Evolutionary conservation across 768 basidiomycete genomes (phyloP), one percentile per base, ranked within the genome.

Genomic region (Myochromella boudieri): DNA sequence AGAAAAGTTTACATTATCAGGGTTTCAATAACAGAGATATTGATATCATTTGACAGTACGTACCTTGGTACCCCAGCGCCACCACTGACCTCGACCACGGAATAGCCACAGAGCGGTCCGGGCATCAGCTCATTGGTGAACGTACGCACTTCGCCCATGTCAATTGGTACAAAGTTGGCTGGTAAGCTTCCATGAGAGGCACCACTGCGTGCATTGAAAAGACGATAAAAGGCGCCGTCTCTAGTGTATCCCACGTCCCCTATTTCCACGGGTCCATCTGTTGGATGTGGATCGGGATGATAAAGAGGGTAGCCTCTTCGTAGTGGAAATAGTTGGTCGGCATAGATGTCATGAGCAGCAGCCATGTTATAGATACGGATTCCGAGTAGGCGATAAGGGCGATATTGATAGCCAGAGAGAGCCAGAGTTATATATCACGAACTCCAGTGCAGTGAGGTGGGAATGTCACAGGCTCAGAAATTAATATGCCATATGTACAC

Each of bases 71-170:
- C 28, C 29, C 49, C 46, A n/a, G 49, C 6, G 12, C 46, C 40
- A 3, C 46, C 34, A 6, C 34, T 22, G 18, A 56, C n/a, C 2
- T 18, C 34, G 26, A 11, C 37, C 6, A 56, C 37, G 4, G 42
- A 49, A 10, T 31, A 34, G 37, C 54, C 48, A 31, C 42, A 42
- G 11, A 56, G 38, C 11, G 51, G 51, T 25, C 54, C 51, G 6
- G 48, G 44, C 36, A 50, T 45, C 37, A 50, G 20, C 9, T 47
- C 51, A 3, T 41, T 32, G 1, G 42, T 37, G 11, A 28, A 56
- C 4, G 15, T 37, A 11, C 20, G 40, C 10, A 53, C 38, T 10
- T 9, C 4, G 2, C 45, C 42, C n/a, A 56, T 20, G 15, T 44
- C 34, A 12, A 56, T 20, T 6, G 17, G 24, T 22, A 44, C 42